Percentiles rank a stretch among this genome's conserved stretches.
Evolutionary conservation across 768 basidiomycete species (phyloP).

Genomic region (Lactarius quietus): DNA sequence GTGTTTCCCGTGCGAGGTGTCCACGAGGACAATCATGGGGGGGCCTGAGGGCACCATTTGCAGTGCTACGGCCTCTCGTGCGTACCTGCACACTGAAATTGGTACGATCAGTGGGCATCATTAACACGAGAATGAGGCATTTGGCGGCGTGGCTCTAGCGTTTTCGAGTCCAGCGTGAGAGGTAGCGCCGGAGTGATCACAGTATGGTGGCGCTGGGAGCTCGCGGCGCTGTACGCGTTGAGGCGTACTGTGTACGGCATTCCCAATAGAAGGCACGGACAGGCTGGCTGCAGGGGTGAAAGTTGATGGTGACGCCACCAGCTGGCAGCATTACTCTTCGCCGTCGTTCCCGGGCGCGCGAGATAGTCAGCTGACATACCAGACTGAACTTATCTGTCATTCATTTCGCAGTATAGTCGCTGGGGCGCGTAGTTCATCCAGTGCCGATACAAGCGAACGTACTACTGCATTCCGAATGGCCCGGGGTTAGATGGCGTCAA

Average conservation of each 20-base stretch:
- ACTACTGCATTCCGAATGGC: not conserved
- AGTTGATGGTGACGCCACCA: not conserved
- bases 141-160: not conserved
- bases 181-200: not conserved
- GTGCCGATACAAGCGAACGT: no score
- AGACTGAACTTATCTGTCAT: not conserved
- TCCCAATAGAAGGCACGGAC: not conserved
- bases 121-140: not conserved
- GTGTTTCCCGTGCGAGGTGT: not conserved
- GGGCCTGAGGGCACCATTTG: not conserved
- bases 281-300: not conserved
- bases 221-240: conserved; percentile 3
- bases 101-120: not conserved
- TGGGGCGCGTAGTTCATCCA: not conserved
- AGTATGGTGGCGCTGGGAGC: not conserved
- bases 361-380: conserved; percentile 8
- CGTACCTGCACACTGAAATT: not conserved
- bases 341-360: conserved; percentile 10
- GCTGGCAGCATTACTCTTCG: not conserved
- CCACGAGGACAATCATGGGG: not conserved
- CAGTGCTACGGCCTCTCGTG: not conserved
- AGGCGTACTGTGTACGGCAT: conserved; percentile 11
- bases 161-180: not conserved
- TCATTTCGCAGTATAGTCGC: conserved; percentile 9
- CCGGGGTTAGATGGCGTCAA: not conserved